Evolutionary conservation across 495 filamentous ascomycete species (phyloP).

Genomic region (Hypomontagnella monticulosa): DNA sequence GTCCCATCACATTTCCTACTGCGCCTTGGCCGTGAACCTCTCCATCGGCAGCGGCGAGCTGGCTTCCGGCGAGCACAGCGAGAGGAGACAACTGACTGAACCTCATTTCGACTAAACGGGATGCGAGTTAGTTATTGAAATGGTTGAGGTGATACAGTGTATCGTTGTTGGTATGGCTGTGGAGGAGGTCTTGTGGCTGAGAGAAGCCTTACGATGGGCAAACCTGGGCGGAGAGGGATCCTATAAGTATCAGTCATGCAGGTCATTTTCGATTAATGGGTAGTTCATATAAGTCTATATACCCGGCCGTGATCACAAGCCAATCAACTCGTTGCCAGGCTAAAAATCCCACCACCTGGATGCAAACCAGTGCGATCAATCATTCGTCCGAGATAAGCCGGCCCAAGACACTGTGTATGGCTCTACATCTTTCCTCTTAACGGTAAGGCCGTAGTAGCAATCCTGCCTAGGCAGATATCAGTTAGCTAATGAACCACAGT

Average conservation of each 20-base stretch:
- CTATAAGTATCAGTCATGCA: constrained; percentile 33
- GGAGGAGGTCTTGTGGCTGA: constrained; percentile 20
- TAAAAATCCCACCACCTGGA: constrained; percentile 11
- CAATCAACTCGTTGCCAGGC: constrained; percentile 35
- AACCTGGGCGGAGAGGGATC: constrained; percentile 20
- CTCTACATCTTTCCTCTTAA: constrained; percentile 3
- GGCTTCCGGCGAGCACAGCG: constrained; percentile 23
- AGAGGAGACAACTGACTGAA: constrained; percentile 37
- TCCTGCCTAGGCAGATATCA: background rate
- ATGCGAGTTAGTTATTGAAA: constrained; percentile 4
- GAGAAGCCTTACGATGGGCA: constrained; percentile 14
- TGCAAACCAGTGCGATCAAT: constrained; percentile 22
- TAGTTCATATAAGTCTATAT: constrained; percentile 41
- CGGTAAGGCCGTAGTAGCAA: constrained; percentile 7
- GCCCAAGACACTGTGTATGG: constrained; percentile 9
- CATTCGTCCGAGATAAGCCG: constrained; percentile 43
- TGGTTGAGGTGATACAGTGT: constrained; percentile 4
- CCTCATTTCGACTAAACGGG: constrained; percentile 32
- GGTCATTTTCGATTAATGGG: constrained; percentile 13
- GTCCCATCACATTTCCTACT: constrained; percentile 56
- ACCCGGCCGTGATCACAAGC: constrained; percentile 39
- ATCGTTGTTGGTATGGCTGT: constrained; percentile 10
- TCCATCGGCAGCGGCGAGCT: constrained; percentile 27
- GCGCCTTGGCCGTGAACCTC: constrained; percentile 44
- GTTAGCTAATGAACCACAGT: background rate